A percentile compares a stretch with the other conserved stretches of the same genome.
phyloP scores from a whole-genome alignment of 75 land plant genomes.

The Ceratopteris richardii region DNA sequence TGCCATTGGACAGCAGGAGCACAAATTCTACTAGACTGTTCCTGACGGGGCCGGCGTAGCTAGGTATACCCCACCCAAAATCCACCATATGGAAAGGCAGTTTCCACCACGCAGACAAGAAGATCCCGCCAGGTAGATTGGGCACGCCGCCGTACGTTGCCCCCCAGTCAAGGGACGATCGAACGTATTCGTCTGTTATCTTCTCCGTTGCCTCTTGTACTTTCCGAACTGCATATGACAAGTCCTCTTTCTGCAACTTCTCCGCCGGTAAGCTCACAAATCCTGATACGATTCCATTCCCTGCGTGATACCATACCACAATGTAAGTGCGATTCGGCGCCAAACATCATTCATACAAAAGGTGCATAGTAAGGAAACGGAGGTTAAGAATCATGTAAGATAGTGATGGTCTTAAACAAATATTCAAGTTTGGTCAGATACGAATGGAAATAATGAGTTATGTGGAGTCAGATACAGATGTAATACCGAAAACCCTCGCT shows the following conservation, averaged over 20 bases:
- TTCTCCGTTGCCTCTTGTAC: conserved; percentile 9
- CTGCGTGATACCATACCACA: too few relatives aligned
- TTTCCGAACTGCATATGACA: conserved; percentile 2
- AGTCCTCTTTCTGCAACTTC: conserved; percentile 6
- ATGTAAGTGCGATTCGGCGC: too few relatives aligned
- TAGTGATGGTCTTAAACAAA: too few relatives aligned
- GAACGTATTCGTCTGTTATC: conserved; percentile 12
- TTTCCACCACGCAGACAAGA: conserved; percentile 44
- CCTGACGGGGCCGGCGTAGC: conserved; percentile 31
- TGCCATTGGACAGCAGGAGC: conserved; percentile 41
- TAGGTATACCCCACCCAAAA: conserved; percentile 35
- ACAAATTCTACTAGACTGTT: conserved; percentile 35
- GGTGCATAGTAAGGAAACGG: too few relatives aligned
- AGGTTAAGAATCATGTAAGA: too few relatives aligned
- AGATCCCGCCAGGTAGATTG: conserved; percentile 21
- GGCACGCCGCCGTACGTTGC: conserved; percentile 27
- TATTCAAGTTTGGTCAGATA: too few relatives aligned
- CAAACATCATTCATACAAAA: too few relatives aligned
- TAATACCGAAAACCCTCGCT: too few relatives aligned
- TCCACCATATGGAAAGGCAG: conserved; percentile 30
- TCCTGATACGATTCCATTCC: conserved; percentile 37
- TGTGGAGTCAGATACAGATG: too few relatives aligned
- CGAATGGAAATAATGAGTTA: too few relatives aligned
- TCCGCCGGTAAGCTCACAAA: conserved; percentile 23
- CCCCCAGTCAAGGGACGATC: conserved; percentile 29